Conservation (phyloP, 1,139 yeast species). For the Protomyces arabidopsidicola region DNA sequence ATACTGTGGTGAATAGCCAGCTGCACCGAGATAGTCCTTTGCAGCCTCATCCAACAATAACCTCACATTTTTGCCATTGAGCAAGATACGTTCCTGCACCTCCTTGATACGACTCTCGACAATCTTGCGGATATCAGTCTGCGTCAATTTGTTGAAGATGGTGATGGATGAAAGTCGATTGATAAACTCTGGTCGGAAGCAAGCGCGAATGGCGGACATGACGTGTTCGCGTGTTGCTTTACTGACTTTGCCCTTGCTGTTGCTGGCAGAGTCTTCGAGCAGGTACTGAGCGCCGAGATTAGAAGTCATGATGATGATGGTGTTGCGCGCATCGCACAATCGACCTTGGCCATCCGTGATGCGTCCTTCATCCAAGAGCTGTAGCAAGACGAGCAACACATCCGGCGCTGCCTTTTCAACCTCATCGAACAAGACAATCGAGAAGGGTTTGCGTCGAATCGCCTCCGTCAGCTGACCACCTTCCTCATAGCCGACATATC, state of each 20-base stretch:
- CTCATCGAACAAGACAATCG: slow-evolving; percentile 91
- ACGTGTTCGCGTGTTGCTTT: slow-evolving; percentile 67
- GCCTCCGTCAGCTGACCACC: slow-evolving; percentile 96
- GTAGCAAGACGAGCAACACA: slow-evolving; percentile 83
- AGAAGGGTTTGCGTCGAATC: slow-evolving; percentile 83
- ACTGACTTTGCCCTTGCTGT: slow-evolving; percentile 48
- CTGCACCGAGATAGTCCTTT: slow-evolving; percentile 67
- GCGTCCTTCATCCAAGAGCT: slow-evolving; percentile 93
- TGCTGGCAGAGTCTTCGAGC: slow-evolving; percentile 58
- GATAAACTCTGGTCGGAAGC: slow-evolving; percentile 95
- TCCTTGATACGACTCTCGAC: slow-evolving; percentile 78
- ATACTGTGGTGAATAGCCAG: slow-evolving; percentile 87
- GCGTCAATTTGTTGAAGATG: slow-evolving; percentile 84
- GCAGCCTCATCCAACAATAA: slow-evolving; percentile 70
- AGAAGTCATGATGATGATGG: slow-evolving; percentile 92
- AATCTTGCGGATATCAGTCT: slow-evolving; percentile 86
- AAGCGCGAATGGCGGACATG: slow-evolving; percentile 77
- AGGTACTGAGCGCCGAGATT: slow-evolving; percentile 93
- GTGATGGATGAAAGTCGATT: slow-evolving; percentile 92
- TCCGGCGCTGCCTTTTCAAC: slow-evolving; percentile 99
- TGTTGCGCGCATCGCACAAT: slow-evolving; percentile 84
- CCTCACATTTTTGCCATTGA: slow-evolving; percentile 70
- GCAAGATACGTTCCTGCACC: slow-evolving; percentile 76
- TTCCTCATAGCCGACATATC: slow-evolving; percentile 96
- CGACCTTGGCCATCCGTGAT: slow-evolving; percentile 92